Percentiles rank a stretch among this genome's conserved stretches.
These are phyloP conservation scores for Tricholoma sp. DNA, from an alignment of 768 basidiomycete genomes.

Conservation along the genomic window DNA sequence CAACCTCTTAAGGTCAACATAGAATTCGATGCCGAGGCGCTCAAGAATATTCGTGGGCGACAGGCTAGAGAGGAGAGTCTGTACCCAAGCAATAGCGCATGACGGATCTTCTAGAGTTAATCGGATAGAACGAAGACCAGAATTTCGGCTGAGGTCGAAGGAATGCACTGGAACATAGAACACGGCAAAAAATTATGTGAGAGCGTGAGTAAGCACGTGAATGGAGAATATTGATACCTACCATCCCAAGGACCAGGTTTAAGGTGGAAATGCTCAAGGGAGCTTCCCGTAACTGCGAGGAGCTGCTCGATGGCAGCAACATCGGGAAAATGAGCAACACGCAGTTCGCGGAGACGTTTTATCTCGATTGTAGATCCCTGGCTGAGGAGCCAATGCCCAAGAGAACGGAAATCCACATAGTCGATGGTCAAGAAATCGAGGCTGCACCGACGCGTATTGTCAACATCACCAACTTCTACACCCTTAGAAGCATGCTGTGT, in stretches of 20 bases:
- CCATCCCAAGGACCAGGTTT: slow-evolving; percentile 39
- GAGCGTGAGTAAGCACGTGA: not conserved
- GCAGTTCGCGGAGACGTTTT: slow-evolving; percentile 34
- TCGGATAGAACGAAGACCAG: slow-evolving; percentile 32
- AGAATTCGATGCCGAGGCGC: slow-evolving; percentile 36
- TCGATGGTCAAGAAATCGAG: slow-evolving; percentile 38
- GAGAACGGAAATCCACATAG: slow-evolving; percentile 30
- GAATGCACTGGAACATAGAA: slow-evolving; percentile 24
- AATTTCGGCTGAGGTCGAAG: slow-evolving; percentile 31
- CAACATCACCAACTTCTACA: not conserved
- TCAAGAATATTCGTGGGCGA: slow-evolving; percentile 20
- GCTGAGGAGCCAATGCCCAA: slow-evolving; percentile 35
- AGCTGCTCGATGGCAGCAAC: slow-evolving; percentile 30
- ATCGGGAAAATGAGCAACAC: slow-evolving; percentile 37
- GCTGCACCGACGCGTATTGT: slow-evolving; percentile 5
- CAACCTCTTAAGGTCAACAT: slow-evolving; percentile 32
- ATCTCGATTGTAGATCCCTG: slow-evolving; percentile 28
- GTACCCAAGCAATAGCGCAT: slow-evolving; percentile 34
- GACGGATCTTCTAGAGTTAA: slow-evolving; percentile 36
- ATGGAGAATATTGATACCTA: slow-evolving; percentile 15
- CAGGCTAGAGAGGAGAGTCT: slow-evolving; percentile 27
- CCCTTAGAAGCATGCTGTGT: not conserved
- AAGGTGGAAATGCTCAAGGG: slow-evolving; percentile 39
- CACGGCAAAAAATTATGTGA: not conserved
- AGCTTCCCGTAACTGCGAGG: slow-evolving; percentile 26